Base-by-base conservation (phyloP, 2,329 filamentous ascomycete genomes). In the Alternaria sp. region DNA sequence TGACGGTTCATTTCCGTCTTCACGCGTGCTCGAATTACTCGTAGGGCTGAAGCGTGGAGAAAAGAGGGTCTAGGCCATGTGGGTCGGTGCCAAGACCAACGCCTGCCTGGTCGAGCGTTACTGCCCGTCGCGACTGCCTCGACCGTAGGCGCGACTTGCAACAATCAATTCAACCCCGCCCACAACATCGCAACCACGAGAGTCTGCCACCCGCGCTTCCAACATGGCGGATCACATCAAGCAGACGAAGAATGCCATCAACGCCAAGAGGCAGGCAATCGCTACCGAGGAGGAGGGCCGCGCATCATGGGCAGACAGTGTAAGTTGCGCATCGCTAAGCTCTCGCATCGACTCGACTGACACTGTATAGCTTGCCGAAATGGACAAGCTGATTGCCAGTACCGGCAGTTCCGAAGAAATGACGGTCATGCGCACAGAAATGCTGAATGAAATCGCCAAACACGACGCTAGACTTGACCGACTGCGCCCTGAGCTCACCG, bases 401-500 rank as follows among this genome's bases (percentile, higher is more conserved):
- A 86, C 96, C 56, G 88, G 90, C 77, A 88, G 90, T 77, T 91
- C 95, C 72, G 89, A 93, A 63, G 89, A 90, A 58, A 94, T 92
- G 78, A 82, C 82, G 71, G 92, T 94, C 73, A 86, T 97, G 76
- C 89, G 90, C 79, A 82, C 86, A 76, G 92, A 96, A 83, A 87
- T 97, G 80, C 86, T 92, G 83, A 86, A 89, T 80, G 87, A 92
- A 79, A 90, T 98, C 79, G 84, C 85, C 76, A 85, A 93, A 69
- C 87, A 92, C 79, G 87, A 93, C 82, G 88, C 89, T 74, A 87
- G 89, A 70, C 90, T 97, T 78, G 51, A 60, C 11, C 21, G 26
- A 7, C 63, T 73, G 31, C 68, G 54, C 48, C 91, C 95, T 79
- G 84, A 95, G 77, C 89, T 90, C 80, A 86, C 87, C 77, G 68